Evolutionary conservation across 2,329 filamentous ascomycete species (phyloP).

Genomic region (Metarhizium humberi): DNA sequence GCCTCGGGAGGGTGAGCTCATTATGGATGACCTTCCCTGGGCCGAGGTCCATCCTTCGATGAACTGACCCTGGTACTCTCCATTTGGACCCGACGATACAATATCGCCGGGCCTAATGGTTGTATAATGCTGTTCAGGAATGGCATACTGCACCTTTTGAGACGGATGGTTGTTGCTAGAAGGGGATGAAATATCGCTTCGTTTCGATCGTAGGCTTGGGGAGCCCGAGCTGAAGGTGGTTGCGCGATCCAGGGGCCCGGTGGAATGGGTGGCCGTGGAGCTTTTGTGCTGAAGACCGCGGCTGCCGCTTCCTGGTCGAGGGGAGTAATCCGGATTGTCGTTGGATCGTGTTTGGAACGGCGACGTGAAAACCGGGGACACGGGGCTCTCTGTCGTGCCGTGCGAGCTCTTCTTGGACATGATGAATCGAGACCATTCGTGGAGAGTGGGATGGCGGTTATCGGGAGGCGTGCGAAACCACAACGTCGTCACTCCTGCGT

Average conservation of each 20-base stretch:
- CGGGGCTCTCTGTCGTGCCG: constrained; percentile 39
- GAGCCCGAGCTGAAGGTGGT: constrained; percentile 47
- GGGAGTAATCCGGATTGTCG: constrained; percentile 31
- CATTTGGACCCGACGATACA: constrained; percentile 45
- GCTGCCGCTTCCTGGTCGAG: constrained; percentile 35
- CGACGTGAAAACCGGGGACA: constrained; percentile 44
- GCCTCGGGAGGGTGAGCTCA: constrained; percentile 46
- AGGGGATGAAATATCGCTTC: constrained; percentile 53
- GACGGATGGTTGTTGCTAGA: constrained; percentile 37
- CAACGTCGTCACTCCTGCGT: constrained; percentile 37
- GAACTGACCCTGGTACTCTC: constrained; percentile 45
- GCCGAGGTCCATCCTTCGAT: constrained; percentile 53
- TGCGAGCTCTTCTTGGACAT: constrained; percentile 33
- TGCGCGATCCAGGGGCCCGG: constrained; percentile 37
- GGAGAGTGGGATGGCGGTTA: constrained; percentile 40
- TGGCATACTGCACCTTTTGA: constrained; percentile 27
- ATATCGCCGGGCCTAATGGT: constrained; percentile 44
- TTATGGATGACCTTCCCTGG: constrained; percentile 47
- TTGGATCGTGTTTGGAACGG: constrained; percentile 36
- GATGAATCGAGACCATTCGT: constrained; percentile 51
- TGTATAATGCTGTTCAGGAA: constrained; percentile 39
- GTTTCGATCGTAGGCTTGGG: constrained; percentile 51
- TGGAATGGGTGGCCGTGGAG: constrained; percentile 38
- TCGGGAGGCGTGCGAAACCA: constrained; percentile 48
- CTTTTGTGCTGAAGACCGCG: constrained; percentile 36